Evolutionary conservation across 1,139 yeast genomes (phyloP), one percentile per base, ranked within the genome.

Genomic region (Saccharomycopsis hybrid): DNA sequence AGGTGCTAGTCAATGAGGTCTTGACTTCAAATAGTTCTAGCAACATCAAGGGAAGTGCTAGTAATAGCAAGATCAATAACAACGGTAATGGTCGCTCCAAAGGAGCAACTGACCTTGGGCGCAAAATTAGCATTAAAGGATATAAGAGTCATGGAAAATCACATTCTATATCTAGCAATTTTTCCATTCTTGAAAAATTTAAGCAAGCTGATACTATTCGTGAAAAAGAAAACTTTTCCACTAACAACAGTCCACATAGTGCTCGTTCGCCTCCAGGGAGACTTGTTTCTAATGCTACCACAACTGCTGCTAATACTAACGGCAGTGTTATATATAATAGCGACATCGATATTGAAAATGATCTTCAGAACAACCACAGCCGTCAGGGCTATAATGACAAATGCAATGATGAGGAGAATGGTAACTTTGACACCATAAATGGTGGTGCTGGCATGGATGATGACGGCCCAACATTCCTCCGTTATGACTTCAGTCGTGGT

Each of bases 121-220:
- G 51, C 7, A 27, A 36, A 9, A 13, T 44, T 11, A 49, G 49
- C 38, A 49, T 49, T n/a, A 32, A 13, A 5, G 48, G 48, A 3
- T 44, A 40, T 37, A 49, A 41, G 32, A 45, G 46, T 31, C 50
- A 49, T 33, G 50, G 50, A 4, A 41, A 49, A 35, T 38, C 49
- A 5, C 54, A 51, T 27, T 45, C 49, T 11, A 48, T 51, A 37
- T 41, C 52, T 3, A 51, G 54, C 27, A 51, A 51, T 41, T 5
- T 51, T 13, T 48, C 54, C 2, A 44, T 49, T 2, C 4, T 25
- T 3, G 53, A 43, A 31, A 39, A 42, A n/a, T 27, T 29, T 25
- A 13, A 11, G 5, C n/a, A n/a, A n/a, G n/a, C n/a, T n/a, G n/a
- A n/a, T n/a, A n/a, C n/a, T n/a, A n/a, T n/a, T n/a, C 5, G 24